phyloP scores from a whole-genome alignment of 1,284 basidiomycete genomes.

The Naganishia sp. region DNA sequence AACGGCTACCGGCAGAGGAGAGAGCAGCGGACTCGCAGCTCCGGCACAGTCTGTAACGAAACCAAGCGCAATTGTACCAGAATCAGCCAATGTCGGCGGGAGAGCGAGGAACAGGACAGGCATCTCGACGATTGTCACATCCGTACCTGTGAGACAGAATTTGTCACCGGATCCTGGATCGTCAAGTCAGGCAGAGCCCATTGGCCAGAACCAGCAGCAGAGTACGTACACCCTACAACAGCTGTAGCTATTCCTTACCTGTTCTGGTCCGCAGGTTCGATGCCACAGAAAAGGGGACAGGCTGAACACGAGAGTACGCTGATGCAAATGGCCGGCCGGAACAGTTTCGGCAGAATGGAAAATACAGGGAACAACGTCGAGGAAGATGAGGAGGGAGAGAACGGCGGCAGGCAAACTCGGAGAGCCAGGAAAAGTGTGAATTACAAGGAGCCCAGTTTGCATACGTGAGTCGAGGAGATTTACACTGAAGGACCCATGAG shows the following conservation, averaged over 20 bases:
- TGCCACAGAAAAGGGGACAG: slow-evolving; percentile 6
- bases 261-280: slow-evolving; percentile 10
- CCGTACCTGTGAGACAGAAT: slow-evolving; percentile 27
- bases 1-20: not conserved
- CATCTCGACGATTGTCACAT: slow-evolving; percentile 13
- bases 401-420: slow-evolving; percentile 61
- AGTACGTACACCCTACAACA: not conserved
- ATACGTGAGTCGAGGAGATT: slow-evolving; percentile 64
- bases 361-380: not conserved
- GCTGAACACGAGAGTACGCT: slow-evolving; percentile 22
- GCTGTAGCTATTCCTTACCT: not conserved
- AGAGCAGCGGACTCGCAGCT: not conserved
- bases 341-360: slow-evolving; percentile 4
- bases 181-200: too few relatives aligned
- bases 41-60: not conserved
- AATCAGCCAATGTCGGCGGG: slow-evolving; percentile 17
- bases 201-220: not conserved
- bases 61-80: not conserved
- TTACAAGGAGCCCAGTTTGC: slow-evolving; percentile 84
- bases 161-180: not conserved
- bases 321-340: slow-evolving; percentile 24
- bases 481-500: not conserved
- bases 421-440: slow-evolving; percentile 77
- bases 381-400: slow-evolving; percentile 34
- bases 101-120: slow-evolving; percentile 11